Evolutionary conservation across 2,329 filamentous ascomycete genomes (phyloP).

Genomic region (Zymoseptoria tritici): DNA sequence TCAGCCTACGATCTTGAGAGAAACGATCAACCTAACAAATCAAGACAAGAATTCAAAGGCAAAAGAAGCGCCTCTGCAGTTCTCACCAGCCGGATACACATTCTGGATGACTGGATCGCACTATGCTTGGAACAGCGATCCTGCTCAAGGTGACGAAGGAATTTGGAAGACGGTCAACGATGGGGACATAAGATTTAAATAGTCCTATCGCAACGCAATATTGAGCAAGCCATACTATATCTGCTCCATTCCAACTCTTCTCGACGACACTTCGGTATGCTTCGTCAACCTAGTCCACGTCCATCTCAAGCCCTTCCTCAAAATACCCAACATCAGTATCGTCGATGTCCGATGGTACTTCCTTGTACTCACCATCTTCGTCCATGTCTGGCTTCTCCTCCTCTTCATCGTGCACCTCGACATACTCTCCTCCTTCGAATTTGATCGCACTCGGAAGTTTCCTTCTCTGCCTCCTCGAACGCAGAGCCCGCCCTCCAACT

Average conservation of each 20-base stretch:
- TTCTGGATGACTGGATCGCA: not conserved
- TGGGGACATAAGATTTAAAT: not conserved
- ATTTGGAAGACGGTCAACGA: not conserved
- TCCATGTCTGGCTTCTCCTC: not conserved
- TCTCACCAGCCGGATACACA: not conserved
- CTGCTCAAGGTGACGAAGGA: not conserved
- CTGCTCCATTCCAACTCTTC: too few relatives aligned
- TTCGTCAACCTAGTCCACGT: not conserved
- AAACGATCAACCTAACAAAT: not conserved
- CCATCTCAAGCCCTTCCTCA: not conserved
- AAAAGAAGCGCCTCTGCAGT: not conserved
- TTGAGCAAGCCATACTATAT: not conserved
- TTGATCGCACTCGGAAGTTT: not conserved
- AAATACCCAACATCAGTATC: not conserved
- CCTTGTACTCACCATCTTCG: not conserved
- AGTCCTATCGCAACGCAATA: not conserved
- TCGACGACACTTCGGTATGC: too few relatives aligned
- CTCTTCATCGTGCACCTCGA: too few relatives aligned
- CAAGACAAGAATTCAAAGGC: not conserved
- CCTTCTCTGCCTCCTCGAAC: not conserved
- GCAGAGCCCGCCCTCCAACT: not conserved
- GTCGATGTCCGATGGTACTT: not conserved
- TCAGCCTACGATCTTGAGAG: too few relatives aligned
- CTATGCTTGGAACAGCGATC: not conserved
- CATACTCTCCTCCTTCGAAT: too few relatives aligned